Conservation (phyloP, 306 rosid genomes). For the Canavalia gladiata region DNA sequence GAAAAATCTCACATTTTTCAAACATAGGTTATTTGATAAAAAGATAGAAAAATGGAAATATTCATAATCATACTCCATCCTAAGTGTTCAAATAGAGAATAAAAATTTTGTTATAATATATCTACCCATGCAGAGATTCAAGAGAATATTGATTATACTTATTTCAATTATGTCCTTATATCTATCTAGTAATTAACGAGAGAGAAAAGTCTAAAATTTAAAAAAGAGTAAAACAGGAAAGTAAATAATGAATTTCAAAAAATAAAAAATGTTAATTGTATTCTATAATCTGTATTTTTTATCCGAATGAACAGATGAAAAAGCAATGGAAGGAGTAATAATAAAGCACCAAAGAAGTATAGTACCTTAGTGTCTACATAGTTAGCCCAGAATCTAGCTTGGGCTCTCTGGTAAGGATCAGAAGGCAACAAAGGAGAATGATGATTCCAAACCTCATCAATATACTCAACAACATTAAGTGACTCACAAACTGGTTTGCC, state of each 20-base stretch:
- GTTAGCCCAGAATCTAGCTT: slow-evolving; percentile 51
- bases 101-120: too few relatives aligned
- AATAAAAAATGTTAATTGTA: too few relatives aligned
- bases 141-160: too few relatives aligned
- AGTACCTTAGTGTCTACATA: slow-evolving; percentile 47
- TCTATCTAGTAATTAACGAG: too few relatives aligned
- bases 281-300: too few relatives aligned
- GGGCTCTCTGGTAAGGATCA: slow-evolving; percentile 47
- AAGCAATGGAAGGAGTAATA: background rate
- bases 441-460: slow-evolving; percentile 53
- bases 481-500: slow-evolving; percentile 57
- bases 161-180: too few relatives aligned
- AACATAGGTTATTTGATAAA: background rate
- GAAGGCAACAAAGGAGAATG: slow-evolving; percentile 42
- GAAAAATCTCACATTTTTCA: background rate
- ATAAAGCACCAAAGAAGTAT: background rate
- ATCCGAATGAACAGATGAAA: too few relatives aligned
- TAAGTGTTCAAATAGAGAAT: too few relatives aligned
- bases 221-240: too few relatives aligned
- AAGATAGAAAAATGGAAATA: background rate
- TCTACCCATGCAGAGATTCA: too few relatives aligned
- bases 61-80: background rate
- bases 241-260: too few relatives aligned
- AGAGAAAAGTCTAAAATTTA: too few relatives aligned
- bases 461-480: slow-evolving; percentile 46